Conservation (phyloP, 2,329 filamentous ascomycete species). For the Chaetomiaceae sp. region DNA sequence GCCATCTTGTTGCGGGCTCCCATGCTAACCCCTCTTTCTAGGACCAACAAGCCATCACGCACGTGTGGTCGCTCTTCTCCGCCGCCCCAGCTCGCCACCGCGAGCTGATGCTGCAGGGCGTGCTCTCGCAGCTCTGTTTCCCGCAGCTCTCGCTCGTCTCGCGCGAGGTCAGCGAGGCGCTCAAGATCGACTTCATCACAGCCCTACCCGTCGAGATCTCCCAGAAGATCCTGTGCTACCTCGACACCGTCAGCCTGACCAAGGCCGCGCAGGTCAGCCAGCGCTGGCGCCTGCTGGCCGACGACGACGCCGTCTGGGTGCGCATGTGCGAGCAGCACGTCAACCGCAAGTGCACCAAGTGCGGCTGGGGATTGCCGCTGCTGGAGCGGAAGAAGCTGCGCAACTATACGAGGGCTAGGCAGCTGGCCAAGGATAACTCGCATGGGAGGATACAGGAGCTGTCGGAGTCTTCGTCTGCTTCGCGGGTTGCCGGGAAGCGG, state of each 20-base stretch:
- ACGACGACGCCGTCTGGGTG: constrained; percentile 97
- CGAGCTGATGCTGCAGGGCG: constrained; percentile 92
- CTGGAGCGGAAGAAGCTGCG: constrained; percentile 82
- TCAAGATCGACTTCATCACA: constrained; percentile 93
- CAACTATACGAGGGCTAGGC: constrained; percentile 80
- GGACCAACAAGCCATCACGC: constrained; percentile 92
- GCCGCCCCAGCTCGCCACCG: constrained; percentile 90
- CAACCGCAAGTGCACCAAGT: constrained; percentile 87
- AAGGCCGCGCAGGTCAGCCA: constrained; percentile 92
- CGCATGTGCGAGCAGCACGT: constrained; percentile 98
- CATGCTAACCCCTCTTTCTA: background rate
- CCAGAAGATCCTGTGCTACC: constrained; percentile 85
- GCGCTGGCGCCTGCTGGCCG: constrained; percentile 82
- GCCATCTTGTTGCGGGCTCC: background rate
- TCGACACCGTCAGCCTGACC: constrained; percentile 91
- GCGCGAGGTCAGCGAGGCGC: constrained; percentile 82
- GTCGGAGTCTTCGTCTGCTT: constrained; percentile 18
- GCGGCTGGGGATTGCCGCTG: constrained; percentile 87
- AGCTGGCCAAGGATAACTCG: constrained; percentile 43
- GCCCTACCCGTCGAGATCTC: constrained; percentile 85
- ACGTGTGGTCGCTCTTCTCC: constrained; percentile 97
- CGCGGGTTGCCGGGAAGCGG: constrained; percentile 35
- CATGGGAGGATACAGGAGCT: constrained; percentile 27
- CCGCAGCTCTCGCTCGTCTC: constrained; percentile 92
- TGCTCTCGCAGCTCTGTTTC: constrained; percentile 95